These are phyloP conservation scores for Telopea speciosissima DNA, from an alignment of 177 flowering plant species.

Conservation along the genomic window DNA sequence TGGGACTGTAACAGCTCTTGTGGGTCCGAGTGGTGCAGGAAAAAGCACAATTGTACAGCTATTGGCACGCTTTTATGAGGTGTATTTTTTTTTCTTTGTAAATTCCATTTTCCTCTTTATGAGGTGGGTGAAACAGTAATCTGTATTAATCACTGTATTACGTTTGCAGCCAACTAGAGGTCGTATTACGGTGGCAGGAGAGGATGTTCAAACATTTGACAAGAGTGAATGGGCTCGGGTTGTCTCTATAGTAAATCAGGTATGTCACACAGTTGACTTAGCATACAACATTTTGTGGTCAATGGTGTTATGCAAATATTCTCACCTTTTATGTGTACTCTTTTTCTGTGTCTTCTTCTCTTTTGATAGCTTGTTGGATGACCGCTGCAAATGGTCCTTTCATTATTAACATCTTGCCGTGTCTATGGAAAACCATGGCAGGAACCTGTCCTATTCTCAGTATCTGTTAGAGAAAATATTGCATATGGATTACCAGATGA, in stretches of 20 bases:
- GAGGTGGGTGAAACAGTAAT: not conserved
- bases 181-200: conserved; percentile 80
- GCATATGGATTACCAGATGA: conserved; percentile 96
- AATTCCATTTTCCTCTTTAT: not conserved
- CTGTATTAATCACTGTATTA: not conserved
- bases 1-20: conserved; percentile 89
- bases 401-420: not conserved
- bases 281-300: not conserved
- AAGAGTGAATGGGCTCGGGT: conserved; percentile 94
- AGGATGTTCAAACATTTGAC: conserved; percentile 90
- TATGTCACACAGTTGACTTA: conserved; percentile 11
- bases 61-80: conserved; percentile 97
- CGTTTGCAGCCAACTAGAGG: conserved; percentile 78
- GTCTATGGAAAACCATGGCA: conserved; percentile 16
- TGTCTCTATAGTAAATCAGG: conserved; percentile 93
- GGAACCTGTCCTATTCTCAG: conserved; percentile 95
- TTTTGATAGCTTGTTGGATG: not conserved
- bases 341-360: not conserved
- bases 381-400: not conserved
- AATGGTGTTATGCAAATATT: not conserved
- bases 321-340: not conserved
- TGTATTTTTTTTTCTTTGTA: conserved; percentile 16
- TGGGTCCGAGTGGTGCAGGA: conserved; percentile 95
- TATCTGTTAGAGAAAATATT: conserved; percentile 94
- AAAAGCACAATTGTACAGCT: conserved; percentile 96